Base-by-base conservation (phyloP, 2,329 filamentous ascomycete species). In the Xylariaceae sp. region DNA sequence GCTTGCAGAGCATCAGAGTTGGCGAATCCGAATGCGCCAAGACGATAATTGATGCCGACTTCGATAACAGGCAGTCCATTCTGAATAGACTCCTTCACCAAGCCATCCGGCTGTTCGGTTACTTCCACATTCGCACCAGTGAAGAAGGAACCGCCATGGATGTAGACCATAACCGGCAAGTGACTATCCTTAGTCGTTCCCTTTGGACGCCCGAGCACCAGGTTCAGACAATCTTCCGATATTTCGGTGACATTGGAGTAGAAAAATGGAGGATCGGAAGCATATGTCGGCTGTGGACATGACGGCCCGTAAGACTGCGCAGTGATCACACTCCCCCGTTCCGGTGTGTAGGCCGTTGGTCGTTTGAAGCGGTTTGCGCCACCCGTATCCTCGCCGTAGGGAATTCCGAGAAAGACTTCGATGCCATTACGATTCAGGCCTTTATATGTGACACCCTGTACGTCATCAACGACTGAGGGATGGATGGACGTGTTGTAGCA, bases 371-470 rank as follows among this genome's bases (percentile, higher is more conserved):
- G 67, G 43, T 73, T 69, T 22, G 57, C 54, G 10, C 72, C 73
- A 51, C 70, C 56, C 0, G 75, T 77, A 52, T 76, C 73, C 44
- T 74, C 57, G 5, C 70, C 75, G 42, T 74, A 78, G 1, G 67
- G 70, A 18, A 77, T 73, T n/a, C 68, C 69, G 4, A 75, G 65
- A 52, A 76, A 78, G 9, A 70, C 63, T 46, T 78, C 75, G 35
- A 77, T 65, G 18, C 66, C 70, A 51, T 73, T 74, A 51, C 70
- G 68, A 10, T 63, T 48, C 17, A 75, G 55, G 10, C 75, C 75
- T n/a, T 57, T 49, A 55, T 75, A 77, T 0, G 65, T 72, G 42
- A 76, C 60, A 31, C 54, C 55, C n/a, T 49, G 39, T 30, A 11
- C 27, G 14, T 46, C 39, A 27, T 57, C 55, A 18, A 49, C 38